Conservation (phyloP, 129 eudicot genomes). For the Sambucus nigra region DNA sequence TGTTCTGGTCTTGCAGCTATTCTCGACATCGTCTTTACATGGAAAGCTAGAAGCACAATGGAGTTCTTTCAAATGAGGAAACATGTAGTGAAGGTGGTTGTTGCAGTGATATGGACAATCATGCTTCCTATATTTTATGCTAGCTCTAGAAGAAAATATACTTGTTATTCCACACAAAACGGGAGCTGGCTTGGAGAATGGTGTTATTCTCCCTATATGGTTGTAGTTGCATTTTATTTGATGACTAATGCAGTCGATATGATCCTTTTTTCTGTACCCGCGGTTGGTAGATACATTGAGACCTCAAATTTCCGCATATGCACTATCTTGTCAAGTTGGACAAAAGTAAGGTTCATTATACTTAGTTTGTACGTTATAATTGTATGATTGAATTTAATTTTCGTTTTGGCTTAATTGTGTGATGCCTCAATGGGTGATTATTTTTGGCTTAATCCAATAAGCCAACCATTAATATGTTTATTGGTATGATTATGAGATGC, state of each 20-base stretch:
- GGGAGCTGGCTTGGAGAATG: conserved; percentile 90
- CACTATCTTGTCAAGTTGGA: conserved; percentile 68
- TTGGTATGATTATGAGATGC: not conserved
- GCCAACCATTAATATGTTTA: too few relatives aligned
- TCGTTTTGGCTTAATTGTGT: too few relatives aligned
- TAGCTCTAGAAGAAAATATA: conserved; percentile 61
- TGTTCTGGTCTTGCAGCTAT: conserved; percentile 43
- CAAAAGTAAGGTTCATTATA: conserved; percentile 44
- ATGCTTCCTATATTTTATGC: conserved; percentile 68
- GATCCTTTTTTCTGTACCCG: conserved; percentile 88
- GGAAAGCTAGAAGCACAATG: conserved; percentile 89
- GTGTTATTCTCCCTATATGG: conserved; percentile 96
- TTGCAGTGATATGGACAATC: conserved; percentile 77
- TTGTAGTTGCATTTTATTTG: conserved; percentile 76
- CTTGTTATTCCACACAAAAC: conserved; percentile 52
- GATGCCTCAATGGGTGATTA: too few relatives aligned
- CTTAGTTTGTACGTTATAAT: too few relatives aligned
- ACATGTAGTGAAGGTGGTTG: conserved; percentile 44
- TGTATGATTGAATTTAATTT: too few relatives aligned
- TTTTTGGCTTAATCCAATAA: too few relatives aligned
- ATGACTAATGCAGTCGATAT: conserved; percentile 81
- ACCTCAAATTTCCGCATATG: conserved; percentile 69
- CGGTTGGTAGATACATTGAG: conserved; percentile 85
- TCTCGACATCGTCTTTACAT: conserved; percentile 73
- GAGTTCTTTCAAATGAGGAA: conserved; percentile 38